These are phyloP conservation scores for Tremellales sp. DNA, from an alignment of 1,284 basidiomycete genomes.

Conservation along the genomic window DNA sequence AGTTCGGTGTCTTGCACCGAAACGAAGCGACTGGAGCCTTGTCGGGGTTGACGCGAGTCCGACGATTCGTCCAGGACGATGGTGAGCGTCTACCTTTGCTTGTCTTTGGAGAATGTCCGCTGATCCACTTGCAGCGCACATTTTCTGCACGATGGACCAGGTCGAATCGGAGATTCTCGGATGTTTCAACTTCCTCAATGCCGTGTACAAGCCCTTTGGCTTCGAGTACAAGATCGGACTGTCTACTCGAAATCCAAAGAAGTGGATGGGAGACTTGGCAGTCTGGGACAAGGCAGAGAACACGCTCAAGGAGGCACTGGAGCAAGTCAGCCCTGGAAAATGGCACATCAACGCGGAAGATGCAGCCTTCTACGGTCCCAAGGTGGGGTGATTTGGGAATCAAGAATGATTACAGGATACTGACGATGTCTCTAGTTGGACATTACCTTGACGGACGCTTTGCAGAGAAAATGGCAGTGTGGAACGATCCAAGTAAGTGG, in stretches of 20 bases:
- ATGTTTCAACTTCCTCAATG: constrained; percentile 92
- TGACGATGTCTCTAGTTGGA: constrained; percentile 56
- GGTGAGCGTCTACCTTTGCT: constrained; percentile 50
- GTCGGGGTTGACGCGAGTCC: constrained; percentile 87
- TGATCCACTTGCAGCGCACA: constrained; percentile 42
- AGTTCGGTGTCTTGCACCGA: constrained; percentile 96
- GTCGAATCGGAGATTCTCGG: constrained; percentile 81
- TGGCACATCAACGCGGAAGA: constrained; percentile 97
- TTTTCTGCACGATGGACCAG: constrained; percentile 95
- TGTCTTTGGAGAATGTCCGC: background rate
- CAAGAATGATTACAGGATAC: background rate
- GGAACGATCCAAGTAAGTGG: constrained; percentile 69
- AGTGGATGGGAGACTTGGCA: constrained; percentile 82
- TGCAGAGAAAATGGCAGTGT: constrained; percentile 92
- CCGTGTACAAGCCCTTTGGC: constrained; percentile 93
- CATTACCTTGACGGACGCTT: constrained; percentile 91
- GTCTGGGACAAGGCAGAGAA: constrained; percentile 87
- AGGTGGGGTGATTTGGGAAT: constrained; percentile 52
- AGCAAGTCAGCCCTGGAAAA: constrained; percentile 79
- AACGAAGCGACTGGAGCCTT: constrained; percentile 96
- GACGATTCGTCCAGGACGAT: constrained; percentile 96
- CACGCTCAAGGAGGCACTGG: constrained; percentile 78
- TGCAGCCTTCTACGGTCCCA: constrained; percentile 94
- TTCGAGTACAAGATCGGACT: constrained; percentile 95
- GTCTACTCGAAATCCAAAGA: constrained; percentile 88